Evolutionary conservation across 192 early-diverging fungal species (phyloP).

Genomic region (Chytriomyces sp.): DNA sequence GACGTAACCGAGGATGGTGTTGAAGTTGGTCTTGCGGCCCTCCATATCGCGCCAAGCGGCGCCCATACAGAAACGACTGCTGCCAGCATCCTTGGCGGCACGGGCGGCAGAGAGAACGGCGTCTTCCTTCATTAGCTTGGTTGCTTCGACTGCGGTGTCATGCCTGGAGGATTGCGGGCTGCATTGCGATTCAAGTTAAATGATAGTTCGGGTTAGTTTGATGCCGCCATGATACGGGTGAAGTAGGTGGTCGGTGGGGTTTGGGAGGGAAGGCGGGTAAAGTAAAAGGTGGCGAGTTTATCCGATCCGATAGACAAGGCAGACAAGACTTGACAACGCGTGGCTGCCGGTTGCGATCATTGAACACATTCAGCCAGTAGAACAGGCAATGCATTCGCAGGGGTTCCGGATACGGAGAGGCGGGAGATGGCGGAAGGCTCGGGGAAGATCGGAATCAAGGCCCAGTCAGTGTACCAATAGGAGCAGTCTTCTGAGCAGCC

Average conservation of each 20-base stretch:
- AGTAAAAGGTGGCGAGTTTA: too few species aligned
- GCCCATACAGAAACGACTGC: conserved; percentile 85
- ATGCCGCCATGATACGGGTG: neutral
- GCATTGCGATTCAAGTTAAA: neutral
- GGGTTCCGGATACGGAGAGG: neutral
- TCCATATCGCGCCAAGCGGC: conserved; percentile 81
- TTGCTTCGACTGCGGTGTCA: conserved; percentile 68
- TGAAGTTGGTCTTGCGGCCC: conserved; percentile 82
- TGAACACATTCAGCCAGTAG: too few species aligned
- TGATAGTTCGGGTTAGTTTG: neutral
- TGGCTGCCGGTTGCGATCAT: too few species aligned
- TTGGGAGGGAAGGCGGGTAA: neutral
- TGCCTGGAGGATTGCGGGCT: conserved; percentile 78
- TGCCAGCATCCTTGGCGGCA: conserved; percentile 75
- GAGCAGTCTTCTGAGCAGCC: conserved; percentile 84
- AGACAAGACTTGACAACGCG: too few species aligned
- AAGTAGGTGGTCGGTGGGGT: neutral
- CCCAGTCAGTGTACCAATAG: conserved; percentile 49
- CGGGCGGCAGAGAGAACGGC: conserved; percentile 71
- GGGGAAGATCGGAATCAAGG: neutral
- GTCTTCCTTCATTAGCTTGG: conserved; percentile 70
- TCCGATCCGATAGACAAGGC: too few species aligned
- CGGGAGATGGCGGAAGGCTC: neutral
- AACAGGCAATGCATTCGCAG: too few species aligned
- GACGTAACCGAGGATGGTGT: conserved; percentile 72